Evolutionary conservation across 2,329 filamentous ascomycete genomes (phyloP), one percentile per base, ranked within the genome.

Genomic region (Beauveria australis): DNA sequence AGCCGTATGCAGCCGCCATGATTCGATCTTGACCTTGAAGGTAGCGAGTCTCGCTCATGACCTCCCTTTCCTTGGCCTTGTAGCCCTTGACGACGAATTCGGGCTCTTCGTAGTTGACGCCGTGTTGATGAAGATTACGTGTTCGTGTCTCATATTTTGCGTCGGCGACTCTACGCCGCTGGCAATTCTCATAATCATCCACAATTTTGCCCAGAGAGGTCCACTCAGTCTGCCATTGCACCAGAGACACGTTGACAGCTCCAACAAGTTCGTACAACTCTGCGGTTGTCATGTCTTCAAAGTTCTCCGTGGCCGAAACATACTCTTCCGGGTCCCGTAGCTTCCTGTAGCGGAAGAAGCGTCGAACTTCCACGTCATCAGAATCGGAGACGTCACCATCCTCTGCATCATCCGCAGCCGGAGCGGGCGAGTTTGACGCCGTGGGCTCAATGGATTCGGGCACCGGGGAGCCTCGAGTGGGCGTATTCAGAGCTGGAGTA

Each of bases 1-100:
- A 86, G 18, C 81, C 79, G 66, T 86, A 87, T 1, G 79, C 76
- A 63, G 81, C 76, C 8, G 84, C 83, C 78, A 83, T 81, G 63
- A 85, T 75, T 60, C 76, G 76, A 71, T 86, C 83, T 67, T 87
- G 80, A 58, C 76, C 68, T 60, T 81, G 79, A 5, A 78, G 74
- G 48, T 81, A 76, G 26, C 76, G 72, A 0, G 76, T 76, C 59
- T 80, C 78, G 33, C 71, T 74, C 64, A 74, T 71, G 2, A 73
- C 68, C 49, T 80, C 78, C 43, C 73, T 72, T 53, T 75, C 73
- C 52, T 76, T 75, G 19, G 80, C 76, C 53, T 78, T 77, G 64
- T 80, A 79, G 16, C 82, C 82, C 68, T 79, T 81, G 64, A 84
- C 71, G 37, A 78, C 75, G 65, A 84, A 84, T 46, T 82, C 80